Base-by-base conservation (phyloP, 2,329 filamentous ascomycete species). In the Colletotrichum ledebouriae region DNA sequence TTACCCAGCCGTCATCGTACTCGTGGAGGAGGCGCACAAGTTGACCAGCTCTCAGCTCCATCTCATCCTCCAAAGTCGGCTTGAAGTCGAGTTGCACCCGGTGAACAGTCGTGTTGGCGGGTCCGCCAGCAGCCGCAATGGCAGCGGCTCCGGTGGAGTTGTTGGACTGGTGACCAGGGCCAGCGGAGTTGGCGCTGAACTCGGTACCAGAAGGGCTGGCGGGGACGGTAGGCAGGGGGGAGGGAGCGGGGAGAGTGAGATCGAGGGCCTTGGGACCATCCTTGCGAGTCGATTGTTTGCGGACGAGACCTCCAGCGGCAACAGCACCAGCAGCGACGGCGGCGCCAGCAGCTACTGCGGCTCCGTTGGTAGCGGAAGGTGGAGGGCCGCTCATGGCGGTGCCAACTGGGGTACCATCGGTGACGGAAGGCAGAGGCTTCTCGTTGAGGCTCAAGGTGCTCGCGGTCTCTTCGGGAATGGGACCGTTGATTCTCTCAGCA, bases 1-100 rank as follows among this genome's bases (percentile, higher is more conserved):
- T 87, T 87, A 95, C 93, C 96, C 96, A 99, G 75, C 96, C 96
- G 81, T 99, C 96, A 77, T 99, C 96, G 75, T 98, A 99, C 80
- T 97, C 94, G 76, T 98, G 95, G 59, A 98, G 85, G 71, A 99
- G 84, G 71, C 95, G 89, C 58, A 98, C 93, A 56, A 99, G 85
- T 71, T 97, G 90, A 59, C 96, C 96, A 66, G 91, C 88, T 71
- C 84, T 87, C 50, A 99, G 86, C 71, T 89, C 92, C 75, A 99
- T 85, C 80, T 99, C 96, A 76, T 99, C 96, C 6, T 94, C 92
- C 86, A 98, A 91, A 3, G 92, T 95, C 29, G 96, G 94, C 78
- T 89, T 92, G 80, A 98, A 99, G 79, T 98, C 94, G 73, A 98
- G 89, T 78, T 98, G 93, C 39, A 98, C 93, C 71, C 96, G 93